Conservation (phyloP, 169 alveolate genomes). For the Eimeria falciformis region DNA sequence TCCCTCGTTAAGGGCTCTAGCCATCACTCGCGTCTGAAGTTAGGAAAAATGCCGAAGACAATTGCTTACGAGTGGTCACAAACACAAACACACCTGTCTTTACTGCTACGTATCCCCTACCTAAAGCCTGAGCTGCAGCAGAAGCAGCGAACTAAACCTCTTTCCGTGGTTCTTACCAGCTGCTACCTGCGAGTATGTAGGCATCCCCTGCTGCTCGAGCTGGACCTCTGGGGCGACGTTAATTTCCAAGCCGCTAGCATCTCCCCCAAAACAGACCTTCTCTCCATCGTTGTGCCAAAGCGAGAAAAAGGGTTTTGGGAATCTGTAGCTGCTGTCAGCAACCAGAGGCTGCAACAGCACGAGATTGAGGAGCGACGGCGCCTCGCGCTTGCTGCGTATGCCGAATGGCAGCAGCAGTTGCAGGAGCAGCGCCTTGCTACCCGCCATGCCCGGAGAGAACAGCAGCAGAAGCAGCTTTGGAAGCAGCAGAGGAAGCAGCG, state of each 20-base stretch:
- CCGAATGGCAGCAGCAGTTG: slow-evolving; percentile 67
- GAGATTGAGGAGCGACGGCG: slow-evolving; percentile 31
- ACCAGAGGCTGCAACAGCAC: slow-evolving; percentile 31
- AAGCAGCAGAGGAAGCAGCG: slow-evolving; percentile 64
- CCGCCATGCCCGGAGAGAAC: slow-evolving; percentile 36
- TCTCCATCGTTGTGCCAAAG: slow-evolving; percentile 55
- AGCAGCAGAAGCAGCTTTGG: slow-evolving; percentile 58
- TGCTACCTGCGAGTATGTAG: slow-evolving; percentile 61
- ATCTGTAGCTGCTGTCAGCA: slow-evolving; percentile 29
- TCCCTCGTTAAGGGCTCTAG: no score
- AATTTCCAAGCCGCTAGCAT: slow-evolving; percentile 20
- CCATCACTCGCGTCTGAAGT: no score
- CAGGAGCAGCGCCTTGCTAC: slow-evolving; percentile 37
- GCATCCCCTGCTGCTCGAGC: slow-evolving; percentile 51
- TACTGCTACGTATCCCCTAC: slow-evolving; percentile 49
- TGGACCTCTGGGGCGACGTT: slow-evolving; percentile 55
- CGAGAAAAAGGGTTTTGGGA: slow-evolving; percentile 41
- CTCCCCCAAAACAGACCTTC: slow-evolving; percentile 32
- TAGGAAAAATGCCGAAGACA: slow-evolving; percentile 37
- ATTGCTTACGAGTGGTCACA: slow-evolving; percentile 65
- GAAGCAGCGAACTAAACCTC: not conserved
- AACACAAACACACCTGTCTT: slow-evolving; percentile 22
- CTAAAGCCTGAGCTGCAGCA: slow-evolving; percentile 58
- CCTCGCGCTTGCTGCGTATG: slow-evolving; percentile 17
- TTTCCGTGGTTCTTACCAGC: slow-evolving; percentile 42